Conservation (phyloP, 202 grass and related monocot species). For the Saccharum hybrid region DNA sequence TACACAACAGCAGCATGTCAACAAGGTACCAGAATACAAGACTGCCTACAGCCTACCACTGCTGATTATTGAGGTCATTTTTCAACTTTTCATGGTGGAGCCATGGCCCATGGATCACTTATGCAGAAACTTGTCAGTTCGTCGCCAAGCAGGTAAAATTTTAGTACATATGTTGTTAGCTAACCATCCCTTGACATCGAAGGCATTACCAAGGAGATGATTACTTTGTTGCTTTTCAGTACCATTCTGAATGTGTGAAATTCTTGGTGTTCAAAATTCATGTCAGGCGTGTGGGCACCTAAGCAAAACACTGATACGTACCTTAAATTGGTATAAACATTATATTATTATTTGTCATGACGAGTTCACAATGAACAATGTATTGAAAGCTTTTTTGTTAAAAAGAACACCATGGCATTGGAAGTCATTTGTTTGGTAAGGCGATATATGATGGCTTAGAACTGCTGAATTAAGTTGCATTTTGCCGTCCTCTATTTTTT, state of each 20-base stretch:
- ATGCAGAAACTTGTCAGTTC: slow-evolving; percentile 3
- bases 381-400: not conserved
- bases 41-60: not conserved
- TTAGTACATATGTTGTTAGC: not conserved
- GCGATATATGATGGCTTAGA: slow-evolving; percentile 21
- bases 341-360: not conserved
- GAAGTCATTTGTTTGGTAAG: slow-evolving; percentile 23
- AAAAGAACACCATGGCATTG: not conserved
- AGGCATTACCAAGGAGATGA: not conserved
- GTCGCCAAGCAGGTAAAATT: slow-evolving; percentile 25
- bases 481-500: not conserved
- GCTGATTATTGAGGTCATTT: not conserved
- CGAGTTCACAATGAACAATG: not conserved
- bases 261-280: not conserved
- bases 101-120: not conserved
- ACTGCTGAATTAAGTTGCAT: slow-evolving; percentile 30
- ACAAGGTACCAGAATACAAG: not conserved
- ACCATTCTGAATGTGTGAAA: not conserved
- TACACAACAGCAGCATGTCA: not conserved
- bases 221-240: not conserved
- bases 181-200: not conserved
- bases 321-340: not conserved
- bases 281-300: not conserved
- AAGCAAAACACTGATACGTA: not conserved
- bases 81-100: not conserved